phyloP scores from a whole-genome alignment of 495 filamentous ascomycete species.

The Trichoderma parareesei region DNA sequence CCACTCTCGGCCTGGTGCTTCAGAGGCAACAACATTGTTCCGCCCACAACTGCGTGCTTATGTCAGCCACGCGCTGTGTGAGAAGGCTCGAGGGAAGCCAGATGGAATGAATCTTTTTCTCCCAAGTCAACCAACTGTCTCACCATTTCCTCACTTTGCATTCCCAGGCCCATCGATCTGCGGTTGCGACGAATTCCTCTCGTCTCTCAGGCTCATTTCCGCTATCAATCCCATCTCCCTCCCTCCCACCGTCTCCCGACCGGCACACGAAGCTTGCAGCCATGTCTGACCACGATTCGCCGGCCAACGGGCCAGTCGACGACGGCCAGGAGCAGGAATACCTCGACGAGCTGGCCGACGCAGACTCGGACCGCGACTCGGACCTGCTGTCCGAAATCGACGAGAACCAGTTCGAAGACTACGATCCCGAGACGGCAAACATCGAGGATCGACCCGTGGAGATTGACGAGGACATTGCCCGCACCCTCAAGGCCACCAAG shows the following conservation, averaged over 20 bases:
- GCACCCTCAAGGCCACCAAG: constrained; percentile 63
- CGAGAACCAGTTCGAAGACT: constrained; percentile 85
- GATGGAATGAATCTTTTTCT: constrained; percentile 1
- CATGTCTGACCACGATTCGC: constrained; percentile 40
- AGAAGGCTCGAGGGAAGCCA: not conserved
- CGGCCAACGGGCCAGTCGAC: constrained; percentile 21
- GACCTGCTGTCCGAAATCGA: constrained; percentile 88
- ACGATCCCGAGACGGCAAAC: constrained; percentile 68
- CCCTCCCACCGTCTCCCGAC: not conserved
- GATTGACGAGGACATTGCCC: constrained; percentile 80
- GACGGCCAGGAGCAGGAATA: constrained; percentile 32
- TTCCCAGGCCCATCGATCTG: not conserved
- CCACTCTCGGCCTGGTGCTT: not conserved
- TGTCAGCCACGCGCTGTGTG: constrained; percentile 5
- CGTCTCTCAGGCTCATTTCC: not conserved
- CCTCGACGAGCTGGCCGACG: constrained; percentile 30
- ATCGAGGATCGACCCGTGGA: constrained; percentile 73
- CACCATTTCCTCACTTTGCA: not conserved
- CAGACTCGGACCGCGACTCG: constrained; percentile 67
- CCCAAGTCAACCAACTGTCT: not conserved
- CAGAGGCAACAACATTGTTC: not conserved
- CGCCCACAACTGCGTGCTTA: not conserved
- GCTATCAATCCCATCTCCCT: not conserved
- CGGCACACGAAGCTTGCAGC: not conserved
- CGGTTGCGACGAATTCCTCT: not conserved